Conservation (phyloP, 148 eudicot species). For the Agrostemma githago region DNA sequence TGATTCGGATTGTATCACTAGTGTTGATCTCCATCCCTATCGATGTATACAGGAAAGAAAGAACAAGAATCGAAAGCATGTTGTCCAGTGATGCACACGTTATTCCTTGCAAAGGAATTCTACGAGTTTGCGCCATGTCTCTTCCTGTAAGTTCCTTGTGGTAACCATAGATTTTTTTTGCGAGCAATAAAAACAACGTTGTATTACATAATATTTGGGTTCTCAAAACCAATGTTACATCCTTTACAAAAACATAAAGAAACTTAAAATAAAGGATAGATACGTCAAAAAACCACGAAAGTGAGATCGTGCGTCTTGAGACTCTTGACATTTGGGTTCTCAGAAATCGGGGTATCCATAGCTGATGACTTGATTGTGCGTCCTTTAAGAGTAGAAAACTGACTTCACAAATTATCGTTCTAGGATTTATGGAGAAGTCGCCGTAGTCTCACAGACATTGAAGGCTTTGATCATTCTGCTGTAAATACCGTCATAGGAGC, state of each 20-base stretch:
- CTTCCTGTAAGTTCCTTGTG: constrained; percentile 60
- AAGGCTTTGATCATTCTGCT: constrained; percentile 75
- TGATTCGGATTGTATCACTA: not conserved
- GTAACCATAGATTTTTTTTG: too few relatives aligned
- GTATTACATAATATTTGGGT: too few relatives aligned
- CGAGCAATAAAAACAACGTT: too few relatives aligned
- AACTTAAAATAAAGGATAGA: too few relatives aligned
- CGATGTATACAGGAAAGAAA: constrained; percentile 55
- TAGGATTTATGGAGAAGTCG: constrained; percentile 95
- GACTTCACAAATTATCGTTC: constrained; percentile 11
- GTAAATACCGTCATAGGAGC: constrained; percentile 67
- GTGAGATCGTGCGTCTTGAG: too few relatives aligned
- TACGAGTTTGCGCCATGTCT: constrained; percentile 76
- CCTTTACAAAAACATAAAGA: too few relatives aligned
- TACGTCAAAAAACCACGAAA: too few relatives aligned
- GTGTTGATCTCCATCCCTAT: constrained; percentile 1
- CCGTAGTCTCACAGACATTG: constrained; percentile 52
- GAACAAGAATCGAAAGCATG: constrained; percentile 55
- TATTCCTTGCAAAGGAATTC: constrained; percentile 75
- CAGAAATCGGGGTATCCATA: not conserved
- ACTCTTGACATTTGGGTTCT: too few relatives aligned
- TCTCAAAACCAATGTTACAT: too few relatives aligned
- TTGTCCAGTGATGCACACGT: constrained; percentile 56
- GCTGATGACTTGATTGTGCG: constrained; percentile 7
- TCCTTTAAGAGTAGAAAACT: not conserved